Conservation (phyloP, 106 monocot genomes). For the Ottelia alismoides region DNA sequence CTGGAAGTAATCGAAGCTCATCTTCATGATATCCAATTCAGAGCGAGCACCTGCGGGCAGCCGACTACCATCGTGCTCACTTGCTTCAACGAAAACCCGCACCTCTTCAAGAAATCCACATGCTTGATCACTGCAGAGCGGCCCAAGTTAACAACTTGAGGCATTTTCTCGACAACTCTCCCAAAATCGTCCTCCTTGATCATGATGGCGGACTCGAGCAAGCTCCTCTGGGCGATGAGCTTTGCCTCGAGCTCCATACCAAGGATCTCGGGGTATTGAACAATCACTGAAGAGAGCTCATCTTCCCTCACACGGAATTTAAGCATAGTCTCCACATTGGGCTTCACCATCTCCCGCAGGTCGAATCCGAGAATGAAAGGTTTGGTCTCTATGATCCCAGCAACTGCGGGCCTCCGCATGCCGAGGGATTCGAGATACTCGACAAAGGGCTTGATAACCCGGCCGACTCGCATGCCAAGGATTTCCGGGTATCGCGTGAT, state of each 20-base stretch:
- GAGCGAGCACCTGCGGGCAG: slow-evolving; percentile 84
- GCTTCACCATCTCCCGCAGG: slow-evolving; percentile 51
- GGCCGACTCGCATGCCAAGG: slow-evolving; percentile 84
- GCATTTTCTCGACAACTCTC: slow-evolving; percentile 83
- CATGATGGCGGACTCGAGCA: slow-evolving; percentile 56
- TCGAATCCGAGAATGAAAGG: slow-evolving; percentile 73
- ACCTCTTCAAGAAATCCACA: slow-evolving; percentile 45
- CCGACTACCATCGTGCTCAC: slow-evolving; percentile 60
- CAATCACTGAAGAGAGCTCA: slow-evolving; percentile 29
- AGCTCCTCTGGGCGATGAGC: slow-evolving; percentile 38
- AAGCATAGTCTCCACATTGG: slow-evolving; percentile 57
- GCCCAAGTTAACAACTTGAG: slow-evolving; percentile 64
- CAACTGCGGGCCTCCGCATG: slow-evolving; percentile 47
- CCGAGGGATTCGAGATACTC: slow-evolving; percentile 65
- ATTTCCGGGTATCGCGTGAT: slow-evolving; percentile 74
- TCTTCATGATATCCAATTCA: slow-evolving; percentile 84
- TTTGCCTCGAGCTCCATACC: slow-evolving; percentile 67
- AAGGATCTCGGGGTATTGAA: slow-evolving; percentile 63
- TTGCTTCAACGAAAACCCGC: slow-evolving; percentile 67
- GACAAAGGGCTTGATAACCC: slow-evolving; percentile 79
- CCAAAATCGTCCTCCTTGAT: slow-evolving; percentile 53
- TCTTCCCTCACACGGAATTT: slow-evolving; percentile 56
- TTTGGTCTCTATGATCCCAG: slow-evolving; percentile 57
- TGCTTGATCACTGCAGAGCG: slow-evolving; percentile 53
- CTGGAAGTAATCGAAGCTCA: slow-evolving; percentile 74